Percentiles rank a stretch among this genome's conserved stretches.
phyloP scores from a whole-genome alignment of 2,329 filamentous ascomycete genomes.

The Thyridium curvatum region DNA sequence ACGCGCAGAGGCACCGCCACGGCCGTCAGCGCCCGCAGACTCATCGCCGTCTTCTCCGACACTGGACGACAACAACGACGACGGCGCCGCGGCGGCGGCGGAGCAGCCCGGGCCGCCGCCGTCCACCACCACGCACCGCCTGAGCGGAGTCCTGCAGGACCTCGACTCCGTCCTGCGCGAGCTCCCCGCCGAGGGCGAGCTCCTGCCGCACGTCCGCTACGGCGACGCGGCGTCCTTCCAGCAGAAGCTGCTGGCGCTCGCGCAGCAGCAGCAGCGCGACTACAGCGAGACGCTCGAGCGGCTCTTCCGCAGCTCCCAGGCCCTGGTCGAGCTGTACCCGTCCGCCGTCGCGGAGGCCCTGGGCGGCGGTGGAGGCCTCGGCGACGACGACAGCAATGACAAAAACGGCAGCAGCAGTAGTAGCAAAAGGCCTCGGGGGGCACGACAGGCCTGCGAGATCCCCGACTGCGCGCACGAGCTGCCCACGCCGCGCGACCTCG shows the following conservation, averaged over 20 bases:
- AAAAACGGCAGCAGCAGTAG: no score
- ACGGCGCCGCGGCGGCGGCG: not conserved
- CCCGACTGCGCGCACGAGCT: conserved; percentile 25
- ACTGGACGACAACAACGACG: no score
- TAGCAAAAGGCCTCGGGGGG: not conserved
- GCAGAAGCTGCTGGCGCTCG: conserved; percentile 13
- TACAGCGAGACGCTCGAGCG: conserved; percentile 19
- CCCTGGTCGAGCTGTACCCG: conserved; percentile 27
- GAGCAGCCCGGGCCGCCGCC: not conserved
- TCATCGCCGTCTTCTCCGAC: not conserved
- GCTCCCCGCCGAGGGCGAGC: conserved; percentile 11
- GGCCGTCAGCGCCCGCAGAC: not conserved
- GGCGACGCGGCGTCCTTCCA: conserved; percentile 13
- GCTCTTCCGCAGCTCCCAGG: conserved; percentile 25
- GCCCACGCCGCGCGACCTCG: conserved; percentile 9
- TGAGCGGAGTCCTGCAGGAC: conserved; percentile 15
- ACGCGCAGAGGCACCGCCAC: no score
- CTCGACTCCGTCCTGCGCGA: conserved; percentile 16
- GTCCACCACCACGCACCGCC: conserved; percentile 10
- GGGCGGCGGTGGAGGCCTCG: conserved; percentile 5
- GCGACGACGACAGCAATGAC: no score
- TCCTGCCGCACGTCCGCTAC: conserved; percentile 17
- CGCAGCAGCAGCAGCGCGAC: conserved; percentile 17
- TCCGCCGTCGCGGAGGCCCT: conserved; percentile 14
- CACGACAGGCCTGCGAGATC: conserved; percentile 16